phyloP scores from a whole-genome alignment of 2,329 filamentous ascomycete genomes.

The Arthrobotrys megalospora region DNA sequence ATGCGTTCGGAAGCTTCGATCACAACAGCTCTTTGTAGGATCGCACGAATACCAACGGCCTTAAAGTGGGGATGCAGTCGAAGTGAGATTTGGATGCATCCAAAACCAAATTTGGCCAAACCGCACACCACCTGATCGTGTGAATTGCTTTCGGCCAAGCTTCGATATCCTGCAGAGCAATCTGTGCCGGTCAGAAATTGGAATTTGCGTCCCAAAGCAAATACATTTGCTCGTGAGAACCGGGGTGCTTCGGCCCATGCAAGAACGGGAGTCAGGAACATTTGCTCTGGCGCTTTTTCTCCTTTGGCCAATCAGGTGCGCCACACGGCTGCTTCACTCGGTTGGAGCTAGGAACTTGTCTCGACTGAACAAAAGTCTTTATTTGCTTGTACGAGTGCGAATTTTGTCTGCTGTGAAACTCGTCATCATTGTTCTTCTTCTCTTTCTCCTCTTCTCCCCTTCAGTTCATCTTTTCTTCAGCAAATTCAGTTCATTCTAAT shows the following conservation, averaged over 20 bases:
- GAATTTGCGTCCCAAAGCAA: constrained; percentile 39
- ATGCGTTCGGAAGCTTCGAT: constrained; percentile 11
- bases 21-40: not conserved
- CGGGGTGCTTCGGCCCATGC: constrained; percentile 57
- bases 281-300: constrained; percentile 54
- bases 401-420: constrained; percentile 49
- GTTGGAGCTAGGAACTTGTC: constrained; percentile 58
- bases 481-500: constrained; percentile 42
- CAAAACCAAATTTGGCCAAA: constrained; percentile 23
- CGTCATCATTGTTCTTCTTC: constrained; percentile 57
- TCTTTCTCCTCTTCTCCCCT: constrained; percentile 35
- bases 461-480: constrained; percentile 41
- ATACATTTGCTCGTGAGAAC: constrained; percentile 51
- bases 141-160: constrained; percentile 39
- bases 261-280: constrained; percentile 61
- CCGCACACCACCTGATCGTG: constrained; percentile 38
- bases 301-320: constrained; percentile 49
- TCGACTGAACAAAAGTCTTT: constrained; percentile 53
- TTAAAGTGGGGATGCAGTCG: not conserved
- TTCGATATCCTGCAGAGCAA: constrained; percentile 25
- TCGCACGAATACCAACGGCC: not conserved
- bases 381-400: constrained; percentile 45
- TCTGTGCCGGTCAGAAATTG: constrained; percentile 32
- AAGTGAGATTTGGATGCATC: constrained; percentile 19
- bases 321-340: constrained; percentile 43